A percentile compares a stretch with the other conserved stretches of the same genome.
phyloP scores from a whole-genome alignment of 1,284 basidiomycete species.

The Ustilago vetiveriae region DNA sequence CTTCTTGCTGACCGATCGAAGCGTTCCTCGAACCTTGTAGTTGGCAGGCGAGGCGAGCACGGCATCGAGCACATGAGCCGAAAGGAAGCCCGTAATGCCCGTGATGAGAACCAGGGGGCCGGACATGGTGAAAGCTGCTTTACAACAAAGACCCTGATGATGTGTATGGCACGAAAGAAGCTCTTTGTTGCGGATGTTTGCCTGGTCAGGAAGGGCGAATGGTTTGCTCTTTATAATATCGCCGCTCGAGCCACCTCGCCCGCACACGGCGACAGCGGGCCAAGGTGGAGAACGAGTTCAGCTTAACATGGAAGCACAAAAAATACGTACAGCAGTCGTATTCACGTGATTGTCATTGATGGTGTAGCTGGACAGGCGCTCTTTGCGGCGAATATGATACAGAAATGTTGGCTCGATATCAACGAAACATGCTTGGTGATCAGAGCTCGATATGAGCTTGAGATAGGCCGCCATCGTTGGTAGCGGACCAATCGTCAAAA shows the following conservation, averaged over 20 bases:
- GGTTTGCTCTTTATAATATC: too few species aligned
- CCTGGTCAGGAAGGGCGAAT: too few species aligned
- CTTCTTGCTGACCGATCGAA: slow-evolving; percentile 51
- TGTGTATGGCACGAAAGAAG: background rate
- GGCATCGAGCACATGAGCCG: slow-evolving; percentile 55
- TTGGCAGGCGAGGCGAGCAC: slow-evolving; percentile 47
- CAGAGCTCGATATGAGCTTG: slow-evolving; percentile 20
- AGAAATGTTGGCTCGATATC: too few species aligned
- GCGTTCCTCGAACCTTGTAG: slow-evolving; percentile 59
- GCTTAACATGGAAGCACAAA: background rate
- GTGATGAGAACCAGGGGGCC: slow-evolving; percentile 56
- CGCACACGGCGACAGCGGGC: too few species aligned
- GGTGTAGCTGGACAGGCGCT: too few species aligned
- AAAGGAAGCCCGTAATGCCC: slow-evolving; percentile 59
- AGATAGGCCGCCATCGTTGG: slow-evolving; percentile 2
- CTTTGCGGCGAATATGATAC: too few species aligned
- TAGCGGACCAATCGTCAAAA: slow-evolving; percentile 38
- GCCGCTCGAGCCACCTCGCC: background rate
- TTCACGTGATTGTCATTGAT: too few species aligned
- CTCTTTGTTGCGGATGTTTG: too few species aligned
- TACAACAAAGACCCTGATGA: too few species aligned
- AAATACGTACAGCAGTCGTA: too few species aligned
- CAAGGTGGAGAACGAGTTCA: background rate
- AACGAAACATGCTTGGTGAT: background rate
- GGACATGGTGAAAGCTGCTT: slow-evolving; percentile 14